phyloP scores from a whole-genome alignment of 2,329 filamentous ascomycete genomes.

The Triangularia setosa region DNA sequence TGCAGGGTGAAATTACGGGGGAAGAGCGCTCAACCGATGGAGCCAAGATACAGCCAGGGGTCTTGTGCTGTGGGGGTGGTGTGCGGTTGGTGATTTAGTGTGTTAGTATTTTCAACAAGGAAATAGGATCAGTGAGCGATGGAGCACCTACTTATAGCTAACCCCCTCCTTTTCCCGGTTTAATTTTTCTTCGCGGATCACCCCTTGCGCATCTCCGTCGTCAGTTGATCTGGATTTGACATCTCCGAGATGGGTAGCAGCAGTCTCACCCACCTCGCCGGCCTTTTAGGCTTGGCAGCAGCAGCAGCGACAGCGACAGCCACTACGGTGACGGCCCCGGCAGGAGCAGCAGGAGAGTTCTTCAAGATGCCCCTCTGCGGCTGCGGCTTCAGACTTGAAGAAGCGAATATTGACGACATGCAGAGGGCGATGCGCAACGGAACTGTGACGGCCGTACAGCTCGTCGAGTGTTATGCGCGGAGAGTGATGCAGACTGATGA shows the following conservation, averaged over 20 bases:
- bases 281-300: not conserved
- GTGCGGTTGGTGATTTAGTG: not conserved
- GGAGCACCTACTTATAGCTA: not conserved
- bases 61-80: not conserved
- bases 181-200: not conserved
- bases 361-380: constrained; percentile 63
- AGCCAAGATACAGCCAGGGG: not conserved
- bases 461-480: constrained; percentile 60
- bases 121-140: no score
- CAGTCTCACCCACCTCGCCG: not conserved
- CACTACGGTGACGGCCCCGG: not conserved
- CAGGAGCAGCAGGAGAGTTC: constrained; percentile 24
- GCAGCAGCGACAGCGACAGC: not conserved
- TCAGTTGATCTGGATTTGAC: not conserved
- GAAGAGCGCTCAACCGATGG: not conserved
- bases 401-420: constrained; percentile 66
- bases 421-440: constrained; percentile 54
- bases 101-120: not conserved
- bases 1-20: not conserved
- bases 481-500: constrained; percentile 58
- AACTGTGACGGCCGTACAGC: constrained; percentile 52
- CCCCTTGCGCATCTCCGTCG: no score
- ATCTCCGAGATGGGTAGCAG: not conserved
- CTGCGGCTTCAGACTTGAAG: constrained; percentile 55
- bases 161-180: not conserved